Evolutionary conservation across 1,284 basidiomycete species (phyloP).

Genomic region (Ceratobasidium sp.): DNA sequence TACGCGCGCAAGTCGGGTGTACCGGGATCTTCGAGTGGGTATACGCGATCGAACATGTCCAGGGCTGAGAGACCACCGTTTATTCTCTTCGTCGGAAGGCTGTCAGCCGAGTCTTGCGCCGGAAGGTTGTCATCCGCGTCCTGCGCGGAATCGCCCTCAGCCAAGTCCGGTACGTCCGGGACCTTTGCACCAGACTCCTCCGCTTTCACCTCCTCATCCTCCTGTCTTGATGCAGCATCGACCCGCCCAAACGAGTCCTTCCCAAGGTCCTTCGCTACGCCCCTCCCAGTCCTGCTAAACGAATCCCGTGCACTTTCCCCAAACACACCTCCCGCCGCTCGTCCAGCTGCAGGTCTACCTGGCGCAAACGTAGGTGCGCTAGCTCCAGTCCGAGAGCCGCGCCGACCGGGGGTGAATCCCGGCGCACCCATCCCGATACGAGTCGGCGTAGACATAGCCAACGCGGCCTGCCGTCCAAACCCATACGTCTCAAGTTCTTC

Average conservation of each 20-base stretch:
- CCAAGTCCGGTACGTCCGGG: background rate
- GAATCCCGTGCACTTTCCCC: conserved; percentile 19
- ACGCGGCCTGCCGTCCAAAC: conserved; percentile 34
- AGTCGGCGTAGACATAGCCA: conserved; percentile 4
- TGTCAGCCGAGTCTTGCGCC: background rate
- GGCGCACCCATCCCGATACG: background rate
- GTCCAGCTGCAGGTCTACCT: conserved; percentile 4
- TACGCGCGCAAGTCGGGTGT: background rate
- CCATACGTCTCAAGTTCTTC: conserved; percentile 19
- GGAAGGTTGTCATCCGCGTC: background rate
- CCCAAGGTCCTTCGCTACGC: background rate
- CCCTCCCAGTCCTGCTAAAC: conserved; percentile 26
- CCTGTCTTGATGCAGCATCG: background rate
- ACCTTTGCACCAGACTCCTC: background rate
- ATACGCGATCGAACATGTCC: background rate
- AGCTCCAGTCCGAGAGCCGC: background rate
- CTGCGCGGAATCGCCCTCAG: background rate
- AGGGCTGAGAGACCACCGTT: background rate
- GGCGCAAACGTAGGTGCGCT: background rate
- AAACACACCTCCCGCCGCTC: conserved; percentile 21
- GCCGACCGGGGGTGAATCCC: conserved; percentile 12
- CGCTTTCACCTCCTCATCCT: background rate
- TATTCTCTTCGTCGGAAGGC: background rate
- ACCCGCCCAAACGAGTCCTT: background rate
- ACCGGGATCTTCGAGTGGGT: background rate